Conservation (phyloP, 495 filamentous ascomycete species). For the Achaetomiella virescens region DNA sequence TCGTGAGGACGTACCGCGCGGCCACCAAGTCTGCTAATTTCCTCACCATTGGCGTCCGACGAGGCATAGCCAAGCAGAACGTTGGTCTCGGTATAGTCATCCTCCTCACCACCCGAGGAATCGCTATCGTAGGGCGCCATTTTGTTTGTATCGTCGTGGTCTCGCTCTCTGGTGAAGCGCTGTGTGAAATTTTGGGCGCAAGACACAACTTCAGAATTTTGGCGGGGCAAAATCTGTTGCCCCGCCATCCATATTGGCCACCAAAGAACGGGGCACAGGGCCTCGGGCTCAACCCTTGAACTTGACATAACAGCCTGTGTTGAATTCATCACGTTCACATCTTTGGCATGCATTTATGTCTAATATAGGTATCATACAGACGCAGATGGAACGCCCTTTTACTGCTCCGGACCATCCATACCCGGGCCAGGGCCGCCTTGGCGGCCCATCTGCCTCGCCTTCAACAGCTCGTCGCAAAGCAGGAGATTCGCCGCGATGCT, state of each 20-base stretch:
- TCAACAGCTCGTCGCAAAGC: conserved; percentile 93
- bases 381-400: conserved; percentile 17
- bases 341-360: conserved; percentile 16
- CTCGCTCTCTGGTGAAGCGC: not conserved
- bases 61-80: conserved; percentile 89
- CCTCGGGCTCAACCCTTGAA: not conserved
- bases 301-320: not conserved
- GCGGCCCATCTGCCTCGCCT: conserved; percentile 87
- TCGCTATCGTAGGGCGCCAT: conserved; percentile 89
- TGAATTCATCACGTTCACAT: not conserved
- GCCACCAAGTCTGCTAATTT: conserved; percentile 85
- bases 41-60: conserved; percentile 72
- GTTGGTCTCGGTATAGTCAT: conserved; percentile 74
- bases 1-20: conserved; percentile 57
- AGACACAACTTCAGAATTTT: conserved; percentile 26
- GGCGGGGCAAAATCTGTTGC: conserved; percentile 31
- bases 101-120: conserved; percentile 64
- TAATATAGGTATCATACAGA: conserved; percentile 31
- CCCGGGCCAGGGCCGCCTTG: conserved; percentile 46
- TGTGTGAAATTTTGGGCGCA: conserved; percentile 18
- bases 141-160: conserved; percentile 4
- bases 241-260: conserved; percentile 21
- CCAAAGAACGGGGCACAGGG: not conserved
- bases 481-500: conserved; percentile 94
- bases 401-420: conserved; percentile 47